These are phyloP conservation scores for Euphrasia arctica DNA, from an alignment of 305 asterid genomes.

Conservation along the genomic window DNA sequence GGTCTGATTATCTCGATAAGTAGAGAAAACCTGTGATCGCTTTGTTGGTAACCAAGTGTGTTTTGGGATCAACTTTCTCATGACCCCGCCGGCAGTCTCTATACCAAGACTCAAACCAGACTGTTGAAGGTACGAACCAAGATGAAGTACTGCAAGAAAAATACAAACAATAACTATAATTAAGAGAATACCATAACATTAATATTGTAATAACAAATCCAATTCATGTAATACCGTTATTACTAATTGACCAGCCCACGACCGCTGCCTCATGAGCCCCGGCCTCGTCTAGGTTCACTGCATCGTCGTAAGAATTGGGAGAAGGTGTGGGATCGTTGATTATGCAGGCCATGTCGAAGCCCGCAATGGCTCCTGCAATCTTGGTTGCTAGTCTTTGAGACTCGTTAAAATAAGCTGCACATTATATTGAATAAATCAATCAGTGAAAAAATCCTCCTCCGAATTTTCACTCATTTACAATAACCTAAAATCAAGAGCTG, in stretches of 20 bases:
- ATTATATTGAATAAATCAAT: too few species aligned
- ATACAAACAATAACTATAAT: neutral
- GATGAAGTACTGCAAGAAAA: constrained; percentile 14
- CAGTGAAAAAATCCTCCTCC: too few species aligned
- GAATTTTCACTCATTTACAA: too few species aligned
- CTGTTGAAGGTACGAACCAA: constrained; percentile 2
- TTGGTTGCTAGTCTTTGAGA: constrained; percentile 35
- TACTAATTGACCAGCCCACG: constrained; percentile 14
- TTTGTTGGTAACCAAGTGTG: too few species aligned
- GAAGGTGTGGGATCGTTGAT: constrained; percentile 27
- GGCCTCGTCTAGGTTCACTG: constrained; percentile 29
- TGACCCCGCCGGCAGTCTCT: too few species aligned
- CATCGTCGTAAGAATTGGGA: neutral
- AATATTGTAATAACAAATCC: neutral
- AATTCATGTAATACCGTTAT: neutral
- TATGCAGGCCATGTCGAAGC: constrained; percentile 24
- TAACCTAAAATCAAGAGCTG: too few species aligned
- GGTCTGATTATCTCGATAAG: constrained; percentile 20
- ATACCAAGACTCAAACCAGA: constrained; percentile 19
- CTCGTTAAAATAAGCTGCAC: constrained; percentile 27
- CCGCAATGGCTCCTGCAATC: constrained; percentile 31
- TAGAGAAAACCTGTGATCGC: too few species aligned
- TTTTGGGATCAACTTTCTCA: too few species aligned
- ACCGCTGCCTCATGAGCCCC: constrained; percentile 26
- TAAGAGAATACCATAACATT: neutral